Conservation (phyloP, 371 early-diverging fungal species). For the Apophysomyces ossiformis region DNA sequence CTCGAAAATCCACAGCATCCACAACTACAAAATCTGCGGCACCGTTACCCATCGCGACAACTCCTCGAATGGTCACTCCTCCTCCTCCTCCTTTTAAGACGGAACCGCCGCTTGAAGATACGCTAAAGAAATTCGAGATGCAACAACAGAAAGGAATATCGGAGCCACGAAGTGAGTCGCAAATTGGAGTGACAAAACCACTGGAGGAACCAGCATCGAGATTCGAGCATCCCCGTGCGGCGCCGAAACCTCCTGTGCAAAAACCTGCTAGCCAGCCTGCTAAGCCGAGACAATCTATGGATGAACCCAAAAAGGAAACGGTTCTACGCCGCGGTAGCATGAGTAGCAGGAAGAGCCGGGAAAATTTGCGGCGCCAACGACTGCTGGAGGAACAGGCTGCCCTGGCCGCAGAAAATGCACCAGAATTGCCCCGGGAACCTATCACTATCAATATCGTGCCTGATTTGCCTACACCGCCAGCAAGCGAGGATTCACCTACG, state of each 20-base stretch:
- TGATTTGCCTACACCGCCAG: neutral
- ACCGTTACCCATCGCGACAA: conserved; percentile 13
- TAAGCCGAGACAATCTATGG: neutral
- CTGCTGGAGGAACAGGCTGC: conserved; percentile 22
- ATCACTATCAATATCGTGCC: neutral
- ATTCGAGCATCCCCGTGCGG: conserved; percentile 22
- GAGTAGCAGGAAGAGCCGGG: conserved; percentile 46
- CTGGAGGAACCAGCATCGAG: conserved; percentile 1
- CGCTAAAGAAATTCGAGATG: conserved; percentile 1
- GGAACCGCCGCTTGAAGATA: neutral
- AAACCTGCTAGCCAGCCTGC: neutral
- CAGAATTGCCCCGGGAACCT: neutral
- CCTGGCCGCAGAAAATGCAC: conserved; percentile 4
- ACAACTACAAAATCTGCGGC: neutral
- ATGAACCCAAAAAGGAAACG: conserved; percentile 5
- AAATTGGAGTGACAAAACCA: neutral
- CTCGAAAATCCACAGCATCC: conserved; percentile 6
- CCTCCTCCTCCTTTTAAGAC: neutral
- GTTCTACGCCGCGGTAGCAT: conserved; percentile 42
- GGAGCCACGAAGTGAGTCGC: neutral
- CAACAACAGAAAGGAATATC: conserved; percentile 6
- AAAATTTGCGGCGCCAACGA: conserved; percentile 32
- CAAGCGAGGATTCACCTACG: neutral
- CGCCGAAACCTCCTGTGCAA: conserved; percentile 20
- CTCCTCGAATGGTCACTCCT: neutral